phyloP scores from a whole-genome alignment of 768 basidiomycete genomes.

The Hortiboletus campestris region DNA sequence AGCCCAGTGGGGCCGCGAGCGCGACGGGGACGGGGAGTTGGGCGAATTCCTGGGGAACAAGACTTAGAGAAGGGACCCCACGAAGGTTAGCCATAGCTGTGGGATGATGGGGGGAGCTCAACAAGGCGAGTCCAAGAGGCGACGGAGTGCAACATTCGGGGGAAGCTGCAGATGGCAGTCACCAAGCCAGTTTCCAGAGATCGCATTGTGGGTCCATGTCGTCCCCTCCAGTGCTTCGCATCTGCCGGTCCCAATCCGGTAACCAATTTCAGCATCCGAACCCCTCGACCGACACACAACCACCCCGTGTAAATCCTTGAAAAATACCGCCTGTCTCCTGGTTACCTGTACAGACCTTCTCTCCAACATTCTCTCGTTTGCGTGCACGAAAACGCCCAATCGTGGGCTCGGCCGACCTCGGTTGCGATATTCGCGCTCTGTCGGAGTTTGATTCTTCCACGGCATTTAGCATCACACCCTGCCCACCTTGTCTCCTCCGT shows the following conservation, averaged over 20 bases:
- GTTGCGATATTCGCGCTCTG: constrained; percentile 31
- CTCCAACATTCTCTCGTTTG: background rate
- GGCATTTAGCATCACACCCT: constrained; percentile 33
- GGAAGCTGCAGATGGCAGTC: constrained; percentile 8
- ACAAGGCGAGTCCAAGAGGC: background rate
- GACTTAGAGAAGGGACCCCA: background rate
- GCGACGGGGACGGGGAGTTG: constrained; percentile 45
- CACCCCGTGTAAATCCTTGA: background rate
- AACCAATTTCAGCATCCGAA: constrained; percentile 13
- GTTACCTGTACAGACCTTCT: too few species aligned
- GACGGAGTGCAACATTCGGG: background rate
- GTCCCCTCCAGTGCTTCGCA: background rate
- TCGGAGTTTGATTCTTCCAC: constrained; percentile 36
- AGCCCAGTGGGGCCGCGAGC: constrained; percentile 25
- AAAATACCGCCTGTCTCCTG: background rate
- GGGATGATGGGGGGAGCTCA: background rate
- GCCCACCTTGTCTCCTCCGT: constrained; percentile 36
- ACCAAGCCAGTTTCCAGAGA: background rate
- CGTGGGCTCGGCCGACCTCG: constrained; percentile 4
- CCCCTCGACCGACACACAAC: background rate
- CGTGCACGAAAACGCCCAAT: background rate
- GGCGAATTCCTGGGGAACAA: constrained; percentile 11
- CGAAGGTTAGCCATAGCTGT: constrained; percentile 4
- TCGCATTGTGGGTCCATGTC: constrained; percentile 7
- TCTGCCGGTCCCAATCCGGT: constrained; percentile 10